Evolutionary conservation across 192 early-diverging fungal genomes (phyloP), one percentile per base, ranked within the genome.

Genomic region (Dispira simplex): DNA sequence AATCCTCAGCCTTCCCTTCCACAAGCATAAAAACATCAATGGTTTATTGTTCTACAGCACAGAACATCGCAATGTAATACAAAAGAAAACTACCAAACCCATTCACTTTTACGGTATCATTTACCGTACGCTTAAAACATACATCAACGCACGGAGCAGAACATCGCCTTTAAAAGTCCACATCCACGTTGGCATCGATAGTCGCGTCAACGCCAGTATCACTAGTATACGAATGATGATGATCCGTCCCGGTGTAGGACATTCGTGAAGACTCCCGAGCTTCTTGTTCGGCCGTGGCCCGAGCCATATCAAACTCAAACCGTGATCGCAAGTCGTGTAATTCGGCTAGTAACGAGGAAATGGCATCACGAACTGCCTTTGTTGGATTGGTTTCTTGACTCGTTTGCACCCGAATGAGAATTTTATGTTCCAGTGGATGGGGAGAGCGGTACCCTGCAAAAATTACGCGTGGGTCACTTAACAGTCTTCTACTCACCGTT

Each of bases 361-460:
- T 60, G 39, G 32, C 39, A 27, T 60, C 58, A 14, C 27, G 25
- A 13, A 60, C 27, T 14, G 58, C 58, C 12, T 18, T 80, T 18
- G 86, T 80, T 26, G 97, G 97, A 46, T 83, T 87, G 6, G 91
- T 93, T 18, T 90, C 81, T 1, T 85, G 73, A 0, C 88, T 89
- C 1, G 97, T 99, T 67, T 97, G 95, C 25, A 98, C 80, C 67
- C 93, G 97, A 46, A 99, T 69, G 28, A 91, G 73, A 59, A 97
- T 84, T 49, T 86, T 81, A 73, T 95, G 90, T 65, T 98, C 93
- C 3, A 99, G 77, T 44, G 97, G 97, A 71, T 99, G 97, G 9
- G 97, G 94, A 56, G 90, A 73, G 64, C 92, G 90, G 81, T 99
- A 99, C 52, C 94, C 97, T 8, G 92, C 88, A 77, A 98, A 99